Conservation (phyloP, 2,329 filamentous ascomycete genomes). For the Bretziella fagacearum region DNA sequence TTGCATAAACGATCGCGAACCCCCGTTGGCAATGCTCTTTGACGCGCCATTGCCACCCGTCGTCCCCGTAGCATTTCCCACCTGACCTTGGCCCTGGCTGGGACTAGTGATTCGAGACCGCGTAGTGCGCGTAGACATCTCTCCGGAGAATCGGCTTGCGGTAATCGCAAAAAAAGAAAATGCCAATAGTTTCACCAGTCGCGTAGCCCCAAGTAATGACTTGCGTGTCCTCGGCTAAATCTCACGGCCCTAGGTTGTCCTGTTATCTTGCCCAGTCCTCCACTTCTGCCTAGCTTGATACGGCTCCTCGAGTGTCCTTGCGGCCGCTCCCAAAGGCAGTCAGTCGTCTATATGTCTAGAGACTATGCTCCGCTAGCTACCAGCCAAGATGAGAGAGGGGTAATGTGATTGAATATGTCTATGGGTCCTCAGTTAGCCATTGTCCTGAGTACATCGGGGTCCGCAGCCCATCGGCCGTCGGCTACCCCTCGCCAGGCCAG, state of each 20-base stretch:
- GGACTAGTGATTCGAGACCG: slow-evolving; percentile 11
- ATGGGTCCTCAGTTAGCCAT: not conserved
- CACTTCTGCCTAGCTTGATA: too few species aligned
- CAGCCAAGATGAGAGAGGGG: not conserved
- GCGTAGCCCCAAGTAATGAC: too few species aligned
- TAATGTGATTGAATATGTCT: not conserved
- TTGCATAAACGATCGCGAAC: slow-evolving; percentile 34
- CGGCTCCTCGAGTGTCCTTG: too few species aligned
- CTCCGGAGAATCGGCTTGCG: too few species aligned
- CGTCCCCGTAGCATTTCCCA: not conserved
- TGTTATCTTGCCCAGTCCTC: too few species aligned
- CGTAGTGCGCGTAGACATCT: slow-evolving; percentile 13
- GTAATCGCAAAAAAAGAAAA: too few species aligned
- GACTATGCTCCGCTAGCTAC: not conserved
- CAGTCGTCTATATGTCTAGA: too few species aligned
- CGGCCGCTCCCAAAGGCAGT: too few species aligned
- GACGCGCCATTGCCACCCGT: slow-evolving; percentile 15
- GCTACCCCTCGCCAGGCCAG: not conserved
- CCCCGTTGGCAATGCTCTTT: slow-evolving; percentile 19
- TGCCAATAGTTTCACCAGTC: too few species aligned
- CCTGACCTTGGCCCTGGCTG: not conserved
- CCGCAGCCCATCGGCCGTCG: not conserved
- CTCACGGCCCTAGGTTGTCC: too few species aligned
- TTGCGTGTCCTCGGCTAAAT: too few species aligned
- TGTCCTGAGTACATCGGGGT: not conserved